Percentiles rank a stretch among this genome's conserved stretches.
These are phyloP conservation scores for Trichoderma gamsii DNA, from an alignment of 495 filamentous ascomycete species.

Conservation along the genomic window DNA sequence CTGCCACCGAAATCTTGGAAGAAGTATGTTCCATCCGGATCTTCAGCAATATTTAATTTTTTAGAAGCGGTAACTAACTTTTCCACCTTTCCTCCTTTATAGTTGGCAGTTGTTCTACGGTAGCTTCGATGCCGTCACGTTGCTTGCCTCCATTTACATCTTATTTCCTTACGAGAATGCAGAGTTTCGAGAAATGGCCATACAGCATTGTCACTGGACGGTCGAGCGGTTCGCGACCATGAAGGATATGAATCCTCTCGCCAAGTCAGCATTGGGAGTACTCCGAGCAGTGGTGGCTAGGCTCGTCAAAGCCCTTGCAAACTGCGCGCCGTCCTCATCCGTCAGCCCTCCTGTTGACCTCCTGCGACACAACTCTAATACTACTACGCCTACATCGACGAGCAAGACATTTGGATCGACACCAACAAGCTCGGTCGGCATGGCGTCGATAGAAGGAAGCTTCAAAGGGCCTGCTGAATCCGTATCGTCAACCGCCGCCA, in stretches of 20 bases:
- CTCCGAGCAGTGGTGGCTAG: constrained; percentile 41
- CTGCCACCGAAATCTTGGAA: constrained; percentile 49
- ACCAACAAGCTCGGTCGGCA: neutral
- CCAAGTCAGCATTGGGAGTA: constrained; percentile 47
- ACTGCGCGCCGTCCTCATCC: constrained; percentile 18
- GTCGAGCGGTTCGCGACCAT: constrained; percentile 49
- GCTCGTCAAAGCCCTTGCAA: constrained; percentile 38
- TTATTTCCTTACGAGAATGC: constrained; percentile 44
- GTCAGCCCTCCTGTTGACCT: neutral
- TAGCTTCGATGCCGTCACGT: constrained; percentile 57
- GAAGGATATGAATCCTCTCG: constrained; percentile 43
- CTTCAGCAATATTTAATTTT: neutral
- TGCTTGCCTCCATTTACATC: constrained; percentile 54
- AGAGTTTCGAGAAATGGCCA: constrained; percentile 34
- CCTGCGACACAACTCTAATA: neutral
- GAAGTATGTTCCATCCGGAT: constrained; percentile 28
- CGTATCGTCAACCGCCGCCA: neutral
- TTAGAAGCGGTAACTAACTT: neutral
- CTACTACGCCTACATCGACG: neutral
- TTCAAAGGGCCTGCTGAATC: neutral
- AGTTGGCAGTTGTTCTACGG: constrained; percentile 48
- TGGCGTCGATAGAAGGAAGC: neutral
- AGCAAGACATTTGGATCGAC: neutral
- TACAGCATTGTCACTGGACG: constrained; percentile 48
- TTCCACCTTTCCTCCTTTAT: neutral